Evolutionary conservation across 1,139 yeast species (phyloP).

Genomic region (Blastobotrys proliferans): DNA sequence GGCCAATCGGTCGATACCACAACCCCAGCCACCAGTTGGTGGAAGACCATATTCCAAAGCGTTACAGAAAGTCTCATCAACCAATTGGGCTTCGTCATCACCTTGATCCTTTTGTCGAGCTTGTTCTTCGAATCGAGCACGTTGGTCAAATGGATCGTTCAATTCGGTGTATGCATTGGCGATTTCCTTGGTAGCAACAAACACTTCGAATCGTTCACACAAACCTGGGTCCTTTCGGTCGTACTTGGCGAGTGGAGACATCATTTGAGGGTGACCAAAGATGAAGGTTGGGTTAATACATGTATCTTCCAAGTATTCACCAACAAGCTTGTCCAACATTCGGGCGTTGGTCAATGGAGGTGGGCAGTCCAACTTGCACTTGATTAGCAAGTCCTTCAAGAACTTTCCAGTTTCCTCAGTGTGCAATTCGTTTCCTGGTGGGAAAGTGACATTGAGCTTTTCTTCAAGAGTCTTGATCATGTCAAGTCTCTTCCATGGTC

Average conservation of each 20-base stretch:
- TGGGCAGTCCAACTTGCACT: slow-evolving; percentile 83
- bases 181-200: slow-evolving; percentile 97
- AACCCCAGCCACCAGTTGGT: slow-evolving; percentile 99
- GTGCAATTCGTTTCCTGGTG: slow-evolving; percentile 92
- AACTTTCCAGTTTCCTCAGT: slow-evolving; percentile 90
- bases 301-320: slow-evolving; percentile 81
- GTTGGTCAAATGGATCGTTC: slow-evolving; percentile 98
- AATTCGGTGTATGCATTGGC: slow-evolving; percentile 98
- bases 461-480: slow-evolving; percentile 96
- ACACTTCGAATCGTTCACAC: slow-evolving; percentile 98
- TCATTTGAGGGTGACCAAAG: slow-evolving; percentile 99
- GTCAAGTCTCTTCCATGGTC: slow-evolving; percentile 98
- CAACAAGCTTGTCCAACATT: slow-evolving; percentile 97
- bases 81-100: slow-evolving; percentile 96
- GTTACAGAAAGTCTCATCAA: slow-evolving; percentile 95
- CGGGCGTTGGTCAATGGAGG: slow-evolving; percentile 98
- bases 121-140: slow-evolving; percentile 96
- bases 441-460: slow-evolving; percentile 82
- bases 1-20: slow-evolving; percentile 97
- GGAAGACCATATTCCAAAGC: slow-evolving; percentile 98
- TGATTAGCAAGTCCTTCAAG: slow-evolving; percentile 72
- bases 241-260: slow-evolving; percentile 98
- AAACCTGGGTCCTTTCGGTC: slow-evolving; percentile 89
- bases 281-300: slow-evolving; percentile 97
- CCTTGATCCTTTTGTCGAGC: slow-evolving; percentile 98